phyloP scores from a whole-genome alignment of 805 yeast genomes.

The Schwanniomyces sp. region DNA sequence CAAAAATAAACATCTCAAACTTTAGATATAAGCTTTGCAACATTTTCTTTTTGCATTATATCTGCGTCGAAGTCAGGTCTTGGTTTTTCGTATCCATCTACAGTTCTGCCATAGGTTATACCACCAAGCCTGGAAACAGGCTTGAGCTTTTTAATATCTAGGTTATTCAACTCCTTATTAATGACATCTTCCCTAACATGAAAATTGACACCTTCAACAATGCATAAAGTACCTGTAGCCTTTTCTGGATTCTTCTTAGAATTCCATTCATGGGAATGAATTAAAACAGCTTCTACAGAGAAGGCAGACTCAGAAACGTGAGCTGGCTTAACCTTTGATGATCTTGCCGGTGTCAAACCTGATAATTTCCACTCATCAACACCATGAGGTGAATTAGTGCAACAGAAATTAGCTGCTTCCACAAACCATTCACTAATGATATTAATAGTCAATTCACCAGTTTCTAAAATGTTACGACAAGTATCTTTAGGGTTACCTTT shows the following conservation, averaged over 20 bases:
- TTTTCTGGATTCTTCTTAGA: constrained; percentile 36
- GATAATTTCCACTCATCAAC: constrained; percentile 56
- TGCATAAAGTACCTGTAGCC: constrained; percentile 36
- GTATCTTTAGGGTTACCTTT: constrained; percentile 48
- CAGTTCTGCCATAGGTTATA: constrained; percentile 44
- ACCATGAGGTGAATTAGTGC: constrained; percentile 46
- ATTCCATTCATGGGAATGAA: constrained; percentile 43
- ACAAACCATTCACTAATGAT: constrained; percentile 62
- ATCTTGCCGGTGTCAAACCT: constrained; percentile 50
- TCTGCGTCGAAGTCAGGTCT: constrained; percentile 40
- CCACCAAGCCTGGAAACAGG: constrained; percentile 57
- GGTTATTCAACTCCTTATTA: constrained; percentile 32
- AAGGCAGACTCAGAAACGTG: constrained; percentile 65
- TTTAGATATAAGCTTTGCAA: not conserved
- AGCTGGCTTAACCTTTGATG: constrained; percentile 49
- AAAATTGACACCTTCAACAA: constrained; percentile 58
- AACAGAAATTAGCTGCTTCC: constrained; percentile 59
- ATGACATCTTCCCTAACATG: constrained; percentile 58
- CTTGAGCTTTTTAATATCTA: constrained; percentile 49
- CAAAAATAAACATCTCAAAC: not conserved
- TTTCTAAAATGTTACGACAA: constrained; percentile 45
- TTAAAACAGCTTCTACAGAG: constrained; percentile 53
- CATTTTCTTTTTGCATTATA: not conserved
- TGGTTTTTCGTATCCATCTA: constrained; percentile 45
- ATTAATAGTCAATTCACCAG: constrained; percentile 55